Evolutionary conservation across 2,329 filamentous ascomycete genomes (phyloP).

Genomic region (Botrytis pseudocinerea): DNA sequence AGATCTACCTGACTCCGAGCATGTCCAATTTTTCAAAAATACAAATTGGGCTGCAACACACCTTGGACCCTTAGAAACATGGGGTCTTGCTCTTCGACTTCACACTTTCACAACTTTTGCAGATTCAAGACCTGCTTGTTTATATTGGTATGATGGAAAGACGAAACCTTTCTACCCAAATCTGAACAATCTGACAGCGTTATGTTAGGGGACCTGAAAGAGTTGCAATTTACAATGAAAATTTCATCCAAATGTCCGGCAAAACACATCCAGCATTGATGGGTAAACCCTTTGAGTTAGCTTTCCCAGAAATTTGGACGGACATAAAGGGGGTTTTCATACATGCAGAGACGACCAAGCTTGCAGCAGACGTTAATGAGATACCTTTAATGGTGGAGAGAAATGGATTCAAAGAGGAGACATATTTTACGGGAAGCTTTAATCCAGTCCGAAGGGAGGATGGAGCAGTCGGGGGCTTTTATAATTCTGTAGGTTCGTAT

Average conservation of each 20-base stretch:
- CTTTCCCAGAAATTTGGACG: slow-evolving; percentile 32
- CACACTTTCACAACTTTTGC: slow-evolving; percentile 33
- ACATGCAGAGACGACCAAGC: slow-evolving; percentile 28
- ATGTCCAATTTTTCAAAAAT: slow-evolving; percentile 32
- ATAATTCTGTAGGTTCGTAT: slow-evolving; percentile 28
- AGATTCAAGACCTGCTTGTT: slow-evolving; percentile 31
- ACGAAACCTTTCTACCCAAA: background rate
- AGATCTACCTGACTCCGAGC: slow-evolving; percentile 30
- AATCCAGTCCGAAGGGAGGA: slow-evolving; percentile 33
- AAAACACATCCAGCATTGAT: slow-evolving; percentile 34
- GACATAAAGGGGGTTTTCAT: slow-evolving; percentile 29
- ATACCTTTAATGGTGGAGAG: slow-evolving; percentile 35
- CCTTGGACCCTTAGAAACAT: slow-evolving; percentile 31
- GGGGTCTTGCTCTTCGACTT: slow-evolving; percentile 31
- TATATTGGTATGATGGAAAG: slow-evolving; percentile 32
- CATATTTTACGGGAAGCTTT: slow-evolving; percentile 37
- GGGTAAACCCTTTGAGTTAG: slow-evolving; percentile 29
- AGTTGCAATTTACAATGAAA: slow-evolving; percentile 37
- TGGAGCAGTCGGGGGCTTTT: slow-evolving; percentile 34
- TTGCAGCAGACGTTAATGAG: slow-evolving; percentile 32
- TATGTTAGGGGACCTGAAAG: slow-evolving; percentile 31
- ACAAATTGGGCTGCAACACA: slow-evolving; percentile 32
- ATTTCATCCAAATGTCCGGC: slow-evolving; percentile 33
- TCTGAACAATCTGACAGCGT: slow-evolving; percentile 6
- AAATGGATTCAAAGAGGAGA: slow-evolving; percentile 33